Base-by-base conservation (phyloP, 2,329 filamentous ascomycete species). In the Zymoseptoria pseudotritici region DNA sequence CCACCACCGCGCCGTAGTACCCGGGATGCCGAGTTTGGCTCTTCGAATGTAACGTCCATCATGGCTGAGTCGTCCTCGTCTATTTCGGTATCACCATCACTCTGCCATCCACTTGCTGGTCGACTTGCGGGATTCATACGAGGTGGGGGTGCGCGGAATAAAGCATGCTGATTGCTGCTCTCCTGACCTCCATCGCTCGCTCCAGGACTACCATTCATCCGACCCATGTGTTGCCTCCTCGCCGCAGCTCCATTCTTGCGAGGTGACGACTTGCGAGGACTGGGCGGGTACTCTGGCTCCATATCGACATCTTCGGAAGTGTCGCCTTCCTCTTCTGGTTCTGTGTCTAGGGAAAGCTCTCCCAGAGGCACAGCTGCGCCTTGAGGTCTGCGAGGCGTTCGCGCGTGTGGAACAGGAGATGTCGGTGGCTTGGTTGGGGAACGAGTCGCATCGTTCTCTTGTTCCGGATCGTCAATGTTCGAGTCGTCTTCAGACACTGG, bases 401-500 rank as follows among this genome's bases (percentile, higher is more conserved):
- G 53, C 13, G 58, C 55, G 46, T 63, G 73, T 36, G 17, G 24
- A 5, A 53, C 22, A n/a, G 73, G 71, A n/a, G 75, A 70, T 13
- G 70, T 62, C 11, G 70, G 57, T 11, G 70, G 58, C 57, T 69
- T 73, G 10, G 74, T 67, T 2, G 75, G 74, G 2, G 77, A 78
- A 20, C 75, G 67, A 1, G 73, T 74, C 8, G 75, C 74, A 60
- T 80, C 74, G 61, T 82, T 82, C 68, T 82, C 80, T 71, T 82
- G 81, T 58, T 74, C 76, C 54, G 71, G 72, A 52, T 72, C 73
- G 7, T 67, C 63, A 31, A 71, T 70, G 51, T 68, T 71, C 22
- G 74, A 73, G 22, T 74, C 70, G 21, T 75, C 73, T 53, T 46
- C 67, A 58, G 36, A 60, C 59, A 62, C 69, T 61, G 56, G 60